Evolutionary conservation across 129 eudicot species (phyloP).

Genomic region (Tanacetum coccineum): DNA sequence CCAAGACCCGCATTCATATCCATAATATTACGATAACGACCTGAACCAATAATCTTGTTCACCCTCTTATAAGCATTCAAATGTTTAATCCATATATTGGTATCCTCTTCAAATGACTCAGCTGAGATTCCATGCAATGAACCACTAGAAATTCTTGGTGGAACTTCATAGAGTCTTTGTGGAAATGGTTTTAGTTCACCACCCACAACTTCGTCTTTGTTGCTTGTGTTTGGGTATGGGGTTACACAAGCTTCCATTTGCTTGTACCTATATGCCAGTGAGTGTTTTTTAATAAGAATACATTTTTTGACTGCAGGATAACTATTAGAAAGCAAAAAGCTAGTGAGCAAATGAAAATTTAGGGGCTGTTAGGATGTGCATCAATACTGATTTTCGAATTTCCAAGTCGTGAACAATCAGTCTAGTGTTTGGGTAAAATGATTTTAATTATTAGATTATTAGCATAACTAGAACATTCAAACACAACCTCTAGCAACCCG

Average conservation of each 20-base stretch:
- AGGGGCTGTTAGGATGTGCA: too few species aligned
- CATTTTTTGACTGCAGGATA: too few species aligned
- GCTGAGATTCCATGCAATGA: constrained; percentile 39
- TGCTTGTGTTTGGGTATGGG: constrained; percentile 36
- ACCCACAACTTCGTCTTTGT: constrained; percentile 36
- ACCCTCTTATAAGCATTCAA: constrained; percentile 47
- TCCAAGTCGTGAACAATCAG: too few species aligned
- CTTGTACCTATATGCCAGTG: constrained; percentile 40
- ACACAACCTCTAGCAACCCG: too few species aligned
- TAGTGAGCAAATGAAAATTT: too few species aligned
- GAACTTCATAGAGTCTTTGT: constrained; percentile 48
- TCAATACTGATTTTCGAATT: too few species aligned
- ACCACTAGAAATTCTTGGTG: constrained; percentile 46
- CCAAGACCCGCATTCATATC: constrained; percentile 70
- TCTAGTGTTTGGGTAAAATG: too few species aligned
- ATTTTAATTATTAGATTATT: too few species aligned
- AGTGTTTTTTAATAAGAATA: neutral
- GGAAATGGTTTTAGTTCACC: constrained; percentile 57
- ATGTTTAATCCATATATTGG: constrained; percentile 48
- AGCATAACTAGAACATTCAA: too few species aligned
- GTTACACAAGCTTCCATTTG: constrained; percentile 51
- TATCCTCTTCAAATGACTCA: constrained; percentile 45
- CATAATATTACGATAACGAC: constrained; percentile 56
- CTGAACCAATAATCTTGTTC: constrained; percentile 46
- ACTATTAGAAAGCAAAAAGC: too few species aligned